Evolutionary conservation across 2,329 filamentous ascomycete species (phyloP), one percentile per base, ranked within the genome.

Genomic region (Aspergillus alliaceus): DNA sequence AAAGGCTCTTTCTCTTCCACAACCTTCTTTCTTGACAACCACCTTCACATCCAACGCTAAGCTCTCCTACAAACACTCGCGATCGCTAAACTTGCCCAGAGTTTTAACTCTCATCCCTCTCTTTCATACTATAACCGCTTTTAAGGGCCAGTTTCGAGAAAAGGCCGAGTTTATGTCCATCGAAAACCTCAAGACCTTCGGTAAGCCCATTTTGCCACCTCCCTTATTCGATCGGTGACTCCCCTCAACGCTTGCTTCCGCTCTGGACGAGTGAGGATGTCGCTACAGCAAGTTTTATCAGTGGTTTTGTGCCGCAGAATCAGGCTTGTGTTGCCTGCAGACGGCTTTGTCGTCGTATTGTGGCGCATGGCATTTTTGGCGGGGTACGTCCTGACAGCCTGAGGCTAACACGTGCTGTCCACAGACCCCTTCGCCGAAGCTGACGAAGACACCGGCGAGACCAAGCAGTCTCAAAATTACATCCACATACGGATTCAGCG

Each of bases 361-460:
- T 29, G 24, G n/a, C 50, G 37, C 59, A 57, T 62, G 40, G 54
- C 55, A 59, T 55, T 51, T 48, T 56, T 64, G 64, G 74, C 72
- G 74, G 74, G 75, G 74, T 75, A 75, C 61, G 62, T 66, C 69
- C 58, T 64, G 59, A 57, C 64, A 59, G 62, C 61, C 63, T 65
- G 54, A 69, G 60, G 67, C 72, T 74, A 66, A 75, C 72, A 69
- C 61, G 51, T 64, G 59, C 57, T 61, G 60, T 62, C 59, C 59
- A 70, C 75, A 97, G 95, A 99, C 89, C 95, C 95, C 90, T 99
- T 99, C 91, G 95, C 95, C 89, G 95, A 98, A 91, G 95, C 93
- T 87, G 95, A 97, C 91, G 93, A 97, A 89, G 93, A 96, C 80
- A 92, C 90, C 80, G 93, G 92, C 85, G 90, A 96, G 83, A 89